Evolutionary conservation across 1,139 yeast species (phyloP).

Genomic region (Protomyces inouyei): DNA sequence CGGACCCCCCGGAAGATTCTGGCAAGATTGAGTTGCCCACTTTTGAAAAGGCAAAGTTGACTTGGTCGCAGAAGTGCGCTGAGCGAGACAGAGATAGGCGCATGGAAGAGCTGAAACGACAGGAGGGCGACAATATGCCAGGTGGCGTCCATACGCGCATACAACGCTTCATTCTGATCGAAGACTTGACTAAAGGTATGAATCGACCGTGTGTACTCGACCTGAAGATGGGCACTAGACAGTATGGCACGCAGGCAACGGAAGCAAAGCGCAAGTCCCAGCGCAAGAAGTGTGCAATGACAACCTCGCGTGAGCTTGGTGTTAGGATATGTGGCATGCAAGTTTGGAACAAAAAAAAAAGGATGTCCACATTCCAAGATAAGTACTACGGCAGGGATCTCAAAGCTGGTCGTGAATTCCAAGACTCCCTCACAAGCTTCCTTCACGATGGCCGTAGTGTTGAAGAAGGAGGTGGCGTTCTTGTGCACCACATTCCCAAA

Average conservation of each 20-base stretch:
- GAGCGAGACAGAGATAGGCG: slow-evolving; percentile 26
- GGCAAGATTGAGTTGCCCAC: slow-evolving; percentile 10
- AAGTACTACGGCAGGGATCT: slow-evolving; percentile 87
- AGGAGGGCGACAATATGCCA: neutral
- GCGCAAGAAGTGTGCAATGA: slow-evolving; percentile 67
- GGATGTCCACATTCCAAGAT: slow-evolving; percentile 62
- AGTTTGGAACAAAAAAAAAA: slow-evolving; percentile 56
- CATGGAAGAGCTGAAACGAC: slow-evolving; percentile 1
- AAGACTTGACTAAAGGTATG: slow-evolving; percentile 83
- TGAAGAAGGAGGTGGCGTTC: slow-evolving; percentile 44
- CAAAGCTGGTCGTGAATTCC: slow-evolving; percentile 69
- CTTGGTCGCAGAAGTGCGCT: slow-evolving; percentile 24
- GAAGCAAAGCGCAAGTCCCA: slow-evolving; percentile 71
- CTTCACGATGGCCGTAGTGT: slow-evolving; percentile 65
- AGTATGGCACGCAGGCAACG: slow-evolving; percentile 91
- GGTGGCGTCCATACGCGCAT: slow-evolving; percentile 42
- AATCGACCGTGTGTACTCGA: slow-evolving; percentile 84
- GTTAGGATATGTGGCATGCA: slow-evolving; percentile 95
- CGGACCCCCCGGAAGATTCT: neutral
- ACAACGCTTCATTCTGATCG: slow-evolving; percentile 80
- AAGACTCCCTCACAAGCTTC: slow-evolving; percentile 65
- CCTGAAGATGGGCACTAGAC: slow-evolving; percentile 96
- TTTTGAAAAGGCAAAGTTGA: slow-evolving; percentile 24
- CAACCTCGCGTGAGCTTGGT: slow-evolving; percentile 79
- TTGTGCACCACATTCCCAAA: slow-evolving; percentile 63